Conservation (phyloP, 352 stramenopile genomes). For the Thraustochytrium sp. region DNA sequence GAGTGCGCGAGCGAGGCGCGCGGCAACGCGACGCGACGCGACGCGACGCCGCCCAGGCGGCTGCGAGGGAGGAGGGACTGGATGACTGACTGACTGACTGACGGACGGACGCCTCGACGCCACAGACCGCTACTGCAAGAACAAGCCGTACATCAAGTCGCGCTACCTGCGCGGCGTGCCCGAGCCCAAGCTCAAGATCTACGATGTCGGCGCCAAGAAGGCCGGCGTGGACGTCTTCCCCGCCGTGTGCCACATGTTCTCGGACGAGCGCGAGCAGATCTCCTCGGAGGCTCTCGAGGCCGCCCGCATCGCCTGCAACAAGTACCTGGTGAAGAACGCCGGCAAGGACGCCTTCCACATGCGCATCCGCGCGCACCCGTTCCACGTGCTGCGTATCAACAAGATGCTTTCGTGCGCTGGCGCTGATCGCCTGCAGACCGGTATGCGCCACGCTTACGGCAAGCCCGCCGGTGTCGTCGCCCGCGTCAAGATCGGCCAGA, state of each 20-base stretch:
- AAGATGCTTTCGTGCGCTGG: constrained; percentile 99
- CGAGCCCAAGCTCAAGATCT: constrained; percentile 97
- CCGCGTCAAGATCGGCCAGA: constrained; percentile 96
- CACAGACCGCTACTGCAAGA: constrained; percentile 97
- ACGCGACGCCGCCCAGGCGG: too few relatives aligned
- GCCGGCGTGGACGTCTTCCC: constrained; percentile 96
- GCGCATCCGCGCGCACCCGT: constrained; percentile 95
- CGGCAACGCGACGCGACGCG: too few relatives aligned
- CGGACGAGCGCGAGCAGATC: constrained; percentile 65
- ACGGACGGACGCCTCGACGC: too few relatives aligned
- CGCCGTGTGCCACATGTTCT: constrained; percentile 93
- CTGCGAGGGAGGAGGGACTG: too few relatives aligned
- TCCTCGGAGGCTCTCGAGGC: constrained; percentile 96
- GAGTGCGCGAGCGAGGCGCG: too few relatives aligned
- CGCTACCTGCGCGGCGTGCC: constrained; percentile 98
- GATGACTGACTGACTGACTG: too few relatives aligned
- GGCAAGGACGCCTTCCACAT: constrained; percentile 99
- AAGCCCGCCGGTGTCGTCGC: constrained; percentile 96
- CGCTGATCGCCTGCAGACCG: constrained; percentile 93
- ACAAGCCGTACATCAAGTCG: constrained; percentile 99
- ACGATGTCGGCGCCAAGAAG: constrained; percentile 98
- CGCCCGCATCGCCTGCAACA: constrained; percentile 96
- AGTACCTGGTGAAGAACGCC: constrained; percentile 94
- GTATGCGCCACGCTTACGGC: constrained; percentile 99
- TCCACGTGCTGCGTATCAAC: constrained; percentile 98